Evolutionary conservation across 805 yeast species (phyloP), one percentile per base, ranked within the genome.

Genomic region (Wickerhamomyces mucosus): DNA sequence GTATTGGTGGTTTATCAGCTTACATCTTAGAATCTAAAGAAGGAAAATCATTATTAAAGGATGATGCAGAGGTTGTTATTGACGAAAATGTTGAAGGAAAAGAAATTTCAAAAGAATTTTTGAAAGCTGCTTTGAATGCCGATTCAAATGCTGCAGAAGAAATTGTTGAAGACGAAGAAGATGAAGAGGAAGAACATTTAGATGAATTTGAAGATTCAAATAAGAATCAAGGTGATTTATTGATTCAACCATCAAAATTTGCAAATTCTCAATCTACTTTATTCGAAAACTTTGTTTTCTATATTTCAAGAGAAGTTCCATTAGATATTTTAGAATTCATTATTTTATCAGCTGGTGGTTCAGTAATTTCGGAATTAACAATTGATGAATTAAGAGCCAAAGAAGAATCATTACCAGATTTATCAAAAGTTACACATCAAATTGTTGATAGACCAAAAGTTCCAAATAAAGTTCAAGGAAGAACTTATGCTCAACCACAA

Each of bases 401-500:
- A 16, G 44, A 46, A 22, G 61, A 55, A 31, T 43, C 54, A 29
- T 46, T 56, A 37, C 41, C 48, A 12, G 67, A 67, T 31, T 61
- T 78, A 40, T 79, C 80, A 51, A 61, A 67, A 31, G 73, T 92
- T 30, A 92, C 98, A 12, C 98, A 92, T 58, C 97, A 89, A 59
- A 79, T 92, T 45, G 78, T 79, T 41, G 98, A 92, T 59, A 77
- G 98, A 58, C 97, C 98, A 19, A 77, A 75, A 48, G 58, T 89
- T 27, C 53, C 67, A 18, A 68, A 73, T 41, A 83, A 78, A 53
- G 84, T 86, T 27, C 80, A 85, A 38, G 96, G 96, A 31, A 75
- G 97, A 65, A 83, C 94, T 0, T 92, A 92, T 52, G 57, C 89
- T 29, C 98, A 92, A 62, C 98, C 98, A 14, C 98, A 92, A 65